Evolutionary conservation across 768 basidiomycete genomes (phyloP).

Genomic region (Gloeostereum incarnatum): DNA sequence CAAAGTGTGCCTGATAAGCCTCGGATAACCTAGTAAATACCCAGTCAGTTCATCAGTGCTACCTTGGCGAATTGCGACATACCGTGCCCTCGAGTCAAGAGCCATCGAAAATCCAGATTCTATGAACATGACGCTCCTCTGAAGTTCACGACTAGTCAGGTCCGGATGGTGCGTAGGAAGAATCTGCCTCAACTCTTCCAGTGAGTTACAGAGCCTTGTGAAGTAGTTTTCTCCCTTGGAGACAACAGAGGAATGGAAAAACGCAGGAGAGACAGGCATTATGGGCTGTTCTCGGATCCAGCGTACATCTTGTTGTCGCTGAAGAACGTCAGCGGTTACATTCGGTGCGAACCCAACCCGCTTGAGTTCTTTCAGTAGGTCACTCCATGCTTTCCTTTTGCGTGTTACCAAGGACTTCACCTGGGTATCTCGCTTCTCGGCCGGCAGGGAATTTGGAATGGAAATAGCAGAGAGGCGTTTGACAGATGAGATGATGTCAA

Average conservation of each 20-base stretch:
- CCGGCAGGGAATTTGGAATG: constrained; percentile 29
- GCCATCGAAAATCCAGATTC: constrained; percentile 73
- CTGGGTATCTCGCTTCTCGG: constrained; percentile 49
- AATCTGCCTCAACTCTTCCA: constrained; percentile 57
- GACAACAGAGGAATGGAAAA: constrained; percentile 14
- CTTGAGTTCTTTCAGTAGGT: constrained; percentile 84
- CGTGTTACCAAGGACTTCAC: constrained; percentile 67
- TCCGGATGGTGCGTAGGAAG: constrained; percentile 72
- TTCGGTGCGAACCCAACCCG: constrained; percentile 65
- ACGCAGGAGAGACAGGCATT: constrained; percentile 15
- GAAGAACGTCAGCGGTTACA: constrained; percentile 61
- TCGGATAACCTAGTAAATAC: constrained; percentile 20
- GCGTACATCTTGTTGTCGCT: constrained; percentile 37
- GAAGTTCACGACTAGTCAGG: constrained; percentile 78
- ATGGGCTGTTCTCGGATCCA: constrained; percentile 64
- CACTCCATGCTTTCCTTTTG: constrained; percentile 87
- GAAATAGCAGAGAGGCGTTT: constrained; percentile 41
- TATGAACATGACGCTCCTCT: constrained; percentile 65
- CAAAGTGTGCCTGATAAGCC: constrained; percentile 5
- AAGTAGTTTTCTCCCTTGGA: constrained; percentile 57
- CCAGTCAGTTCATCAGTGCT: too few relatives aligned
- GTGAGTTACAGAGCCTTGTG: constrained; percentile 46
- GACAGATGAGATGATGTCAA: constrained; percentile 54
- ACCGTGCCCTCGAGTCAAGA: constrained; percentile 56
- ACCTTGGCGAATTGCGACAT: too few relatives aligned